Conservation (phyloP, 2,329 filamentous ascomycete species). For the Pseudopithomyces chartarum region DNA sequence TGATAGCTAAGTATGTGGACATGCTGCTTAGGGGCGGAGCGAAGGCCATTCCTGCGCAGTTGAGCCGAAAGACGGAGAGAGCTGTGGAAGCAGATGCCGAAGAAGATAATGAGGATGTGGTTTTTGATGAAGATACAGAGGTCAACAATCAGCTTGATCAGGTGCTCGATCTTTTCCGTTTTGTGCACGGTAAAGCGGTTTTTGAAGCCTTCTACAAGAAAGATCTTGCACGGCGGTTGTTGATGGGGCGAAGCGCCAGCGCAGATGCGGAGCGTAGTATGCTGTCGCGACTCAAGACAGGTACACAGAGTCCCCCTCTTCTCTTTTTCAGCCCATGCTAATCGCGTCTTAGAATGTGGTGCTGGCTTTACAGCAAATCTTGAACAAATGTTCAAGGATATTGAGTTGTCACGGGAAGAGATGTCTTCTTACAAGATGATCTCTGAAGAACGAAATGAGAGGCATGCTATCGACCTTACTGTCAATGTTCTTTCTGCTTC, state of each 20-base stretch:
- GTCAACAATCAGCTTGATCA: slow-evolving; percentile 91
- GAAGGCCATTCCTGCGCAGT: slow-evolving; percentile 75
- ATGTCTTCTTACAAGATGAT: slow-evolving; percentile 85
- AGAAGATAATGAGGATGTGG: slow-evolving; percentile 62
- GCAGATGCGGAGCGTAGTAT: slow-evolving; percentile 96
- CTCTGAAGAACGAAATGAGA: slow-evolving; percentile 63
- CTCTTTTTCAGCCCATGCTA: slow-evolving; percentile 7
- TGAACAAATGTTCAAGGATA: slow-evolving; percentile 99
- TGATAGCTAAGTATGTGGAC: slow-evolving; percentile 98
- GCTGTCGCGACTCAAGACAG: slow-evolving; percentile 84
- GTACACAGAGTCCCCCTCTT: slow-evolving; percentile 37
- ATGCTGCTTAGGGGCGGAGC: slow-evolving; percentile 83
- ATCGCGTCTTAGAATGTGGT: slow-evolving; percentile 71
- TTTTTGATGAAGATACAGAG: slow-evolving; percentile 87
- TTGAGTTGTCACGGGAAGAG: slow-evolving; percentile 89
- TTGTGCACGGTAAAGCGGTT: slow-evolving; percentile 95
- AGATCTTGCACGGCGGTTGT: slow-evolving; percentile 83
- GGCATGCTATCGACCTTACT: slow-evolving; percentile 69
- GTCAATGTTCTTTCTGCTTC: slow-evolving; percentile 91
- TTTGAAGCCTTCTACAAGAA: slow-evolving; percentile 99
- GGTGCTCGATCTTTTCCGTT: slow-evolving; percentile 91
- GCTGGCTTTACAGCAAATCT: slow-evolving; percentile 94
- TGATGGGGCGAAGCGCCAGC: slow-evolving; percentile 92
- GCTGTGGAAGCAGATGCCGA: slow-evolving; percentile 64
- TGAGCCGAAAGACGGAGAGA: slow-evolving; percentile 64